phyloP scores from a whole-genome alignment of 2,329 filamentous ascomycete genomes.

The Microascus cirrosus region DNA sequence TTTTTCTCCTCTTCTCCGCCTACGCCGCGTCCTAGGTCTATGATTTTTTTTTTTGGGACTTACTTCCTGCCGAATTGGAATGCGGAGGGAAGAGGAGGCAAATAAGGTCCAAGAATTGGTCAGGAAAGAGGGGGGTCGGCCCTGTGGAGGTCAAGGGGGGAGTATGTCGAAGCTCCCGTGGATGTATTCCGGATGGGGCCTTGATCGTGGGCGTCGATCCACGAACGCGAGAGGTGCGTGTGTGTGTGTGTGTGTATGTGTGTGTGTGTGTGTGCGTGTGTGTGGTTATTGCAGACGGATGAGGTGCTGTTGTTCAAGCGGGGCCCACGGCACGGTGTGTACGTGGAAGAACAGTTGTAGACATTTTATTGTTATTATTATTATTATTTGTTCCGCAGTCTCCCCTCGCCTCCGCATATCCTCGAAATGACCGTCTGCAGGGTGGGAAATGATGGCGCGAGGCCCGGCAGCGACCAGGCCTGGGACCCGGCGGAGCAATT shows the following conservation, averaged over 20 bases:
- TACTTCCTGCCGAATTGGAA: slow-evolving; percentile 3
- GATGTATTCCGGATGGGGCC: neutral
- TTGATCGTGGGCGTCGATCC: neutral
- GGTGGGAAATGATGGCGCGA: neutral
- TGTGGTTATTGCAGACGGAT: neutral
- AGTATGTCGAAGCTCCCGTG: neutral
- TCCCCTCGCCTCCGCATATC: neutral
- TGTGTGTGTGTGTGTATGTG: neutral
- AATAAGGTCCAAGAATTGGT: slow-evolving; percentile 5
- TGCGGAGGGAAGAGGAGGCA: slow-evolving; percentile 6
- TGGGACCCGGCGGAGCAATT: neutral
- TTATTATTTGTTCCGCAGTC: neutral
- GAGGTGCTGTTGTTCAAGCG: slow-evolving; percentile 4
- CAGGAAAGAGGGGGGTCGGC: slow-evolving; percentile 5
- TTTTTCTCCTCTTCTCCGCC: slow-evolving; percentile 1
- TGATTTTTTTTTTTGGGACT: neutral
- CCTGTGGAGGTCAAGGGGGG: neutral
- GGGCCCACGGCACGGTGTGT: slow-evolving; percentile 4
- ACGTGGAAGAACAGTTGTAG: neutral
- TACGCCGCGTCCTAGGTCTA: slow-evolving; percentile 2
- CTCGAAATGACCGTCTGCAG: neutral
- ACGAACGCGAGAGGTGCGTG: neutral
- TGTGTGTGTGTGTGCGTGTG: neutral
- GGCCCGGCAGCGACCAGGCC: neutral
- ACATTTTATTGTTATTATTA: neutral